Base-by-base conservation (phyloP, 257 asterid species). In the Jacaranda copaia region DNA sequence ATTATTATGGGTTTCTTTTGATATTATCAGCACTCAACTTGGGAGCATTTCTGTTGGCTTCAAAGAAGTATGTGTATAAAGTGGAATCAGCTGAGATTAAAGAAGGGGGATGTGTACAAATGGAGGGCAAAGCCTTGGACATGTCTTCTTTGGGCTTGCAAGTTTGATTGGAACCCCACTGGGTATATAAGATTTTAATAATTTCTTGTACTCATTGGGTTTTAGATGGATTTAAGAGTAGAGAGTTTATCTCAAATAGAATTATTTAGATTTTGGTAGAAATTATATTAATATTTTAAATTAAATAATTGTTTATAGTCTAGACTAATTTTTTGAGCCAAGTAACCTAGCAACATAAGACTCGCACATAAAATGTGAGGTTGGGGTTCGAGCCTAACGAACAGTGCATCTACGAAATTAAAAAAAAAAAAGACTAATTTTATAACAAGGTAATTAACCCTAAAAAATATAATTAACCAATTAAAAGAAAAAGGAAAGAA, bases 61-160 rank as follows among this genome's bases (percentile, higher is more conserved):
- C 98, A 16, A 85, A n/a, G 52, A 88, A 80, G 75, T 91, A 88
- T 35, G 88, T 87, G 66, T 91, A 91, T 80, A 93, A 93, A 77
- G 90, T 78, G 12, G 98, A 89, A 68, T 79, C 83, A 2, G 77
- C 53, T 0, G 89, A 88, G 70, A 55, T 80, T 38, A 84, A 74
- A 48, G 87, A 74, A 48, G 87, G 72, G 68, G 90, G 78, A 32
- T 64, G 85, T 78, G 72, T 70, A 36, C 80, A 79, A 76, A 78
- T 85, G 78, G 93, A 83, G 46, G 82, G 70, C 49, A 92, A 88
- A 63, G 38, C 74, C 76, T 16, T 80, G 38, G 88, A 80, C 20
- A 15, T 74, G 74, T 62, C 84, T 55, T 70, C 85, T 16, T 72
- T 84, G 72, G 84, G 83, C 1, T 66, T 83, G 82, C 87, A 85